Evolutionary conservation across 805 yeast genomes (phyloP).

Genomic region (Nakazawaea pomicola): DNA sequence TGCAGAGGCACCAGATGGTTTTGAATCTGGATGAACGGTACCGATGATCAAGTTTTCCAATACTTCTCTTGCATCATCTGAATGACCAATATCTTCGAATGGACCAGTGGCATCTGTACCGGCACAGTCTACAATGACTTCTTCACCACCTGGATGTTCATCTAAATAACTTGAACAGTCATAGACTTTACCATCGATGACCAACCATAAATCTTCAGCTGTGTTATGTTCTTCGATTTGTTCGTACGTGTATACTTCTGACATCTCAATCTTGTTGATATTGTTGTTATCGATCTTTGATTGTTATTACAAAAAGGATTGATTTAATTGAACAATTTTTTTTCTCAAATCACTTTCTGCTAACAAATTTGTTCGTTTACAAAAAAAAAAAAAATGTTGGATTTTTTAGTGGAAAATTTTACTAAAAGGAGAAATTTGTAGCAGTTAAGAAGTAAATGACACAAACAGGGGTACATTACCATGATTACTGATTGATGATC

Average conservation of each 20-base stretch:
- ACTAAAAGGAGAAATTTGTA: slow-evolving; percentile 4
- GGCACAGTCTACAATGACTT: slow-evolving; percentile 75
- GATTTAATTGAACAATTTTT: slow-evolving; percentile 8
- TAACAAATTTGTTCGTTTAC: neutral
- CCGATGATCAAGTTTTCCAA: slow-evolving; percentile 71
- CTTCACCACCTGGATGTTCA: slow-evolving; percentile 73
- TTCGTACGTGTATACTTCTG: slow-evolving; percentile 52
- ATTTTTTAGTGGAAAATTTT: no score
- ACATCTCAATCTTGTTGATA: slow-evolving; percentile 28
- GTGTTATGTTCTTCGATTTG: slow-evolving; percentile 70
- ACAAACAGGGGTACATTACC: no score
- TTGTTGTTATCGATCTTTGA: neutral
- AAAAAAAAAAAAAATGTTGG: no score
- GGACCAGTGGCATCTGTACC: slow-evolving; percentile 72
- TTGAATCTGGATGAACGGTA: slow-evolving; percentile 61
- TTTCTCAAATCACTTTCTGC: neutral
- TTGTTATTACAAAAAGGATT: slow-evolving; percentile 5
- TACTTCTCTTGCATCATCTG: slow-evolving; percentile 88
- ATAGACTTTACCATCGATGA: slow-evolving; percentile 75
- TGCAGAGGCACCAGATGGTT: slow-evolving; percentile 18
- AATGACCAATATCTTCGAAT: slow-evolving; percentile 90
- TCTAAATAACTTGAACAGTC: slow-evolving; percentile 66
- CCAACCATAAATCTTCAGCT: slow-evolving; percentile 81
- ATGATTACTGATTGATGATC: no score
- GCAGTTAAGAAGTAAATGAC: no score